Percentiles rank a stretch among this genome's conserved stretches.
Evolutionary conservation across 495 filamentous ascomycete genomes (phyloP).

Genomic region (Ramalina intermedia): DNA sequence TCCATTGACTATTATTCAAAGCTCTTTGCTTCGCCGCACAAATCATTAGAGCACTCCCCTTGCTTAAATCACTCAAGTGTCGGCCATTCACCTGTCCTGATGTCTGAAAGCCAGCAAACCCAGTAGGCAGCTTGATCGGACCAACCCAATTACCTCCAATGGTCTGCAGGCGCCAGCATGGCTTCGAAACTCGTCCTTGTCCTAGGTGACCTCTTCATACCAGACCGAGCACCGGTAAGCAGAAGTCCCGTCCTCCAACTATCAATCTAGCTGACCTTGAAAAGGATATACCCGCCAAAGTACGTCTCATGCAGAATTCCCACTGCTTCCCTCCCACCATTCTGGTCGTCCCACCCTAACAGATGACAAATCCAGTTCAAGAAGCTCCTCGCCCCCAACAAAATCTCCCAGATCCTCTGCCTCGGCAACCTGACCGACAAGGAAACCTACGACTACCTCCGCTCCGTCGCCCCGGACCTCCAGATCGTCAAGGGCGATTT

Average conservation of each 20-base stretch:
- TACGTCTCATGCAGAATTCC: slow-evolving; percentile 22
- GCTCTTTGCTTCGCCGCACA: no score
- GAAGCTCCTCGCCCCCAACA: slow-evolving; percentile 93
- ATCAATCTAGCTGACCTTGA: slow-evolving; percentile 15
- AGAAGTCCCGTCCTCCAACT: background rate
- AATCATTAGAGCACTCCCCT: no score
- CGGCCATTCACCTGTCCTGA: no score
- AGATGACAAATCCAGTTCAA: slow-evolving; percentile 53
- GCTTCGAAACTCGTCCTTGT: slow-evolving; percentile 74
- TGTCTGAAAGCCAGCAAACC: no score
- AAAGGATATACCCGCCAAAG: slow-evolving; percentile 85
- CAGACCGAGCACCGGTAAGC: slow-evolving; percentile 72
- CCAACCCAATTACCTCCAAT: background rate
- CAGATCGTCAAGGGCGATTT: slow-evolving; percentile 91
- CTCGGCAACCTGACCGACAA: slow-evolving; percentile 94
- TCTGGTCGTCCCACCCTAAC: slow-evolving; percentile 2
- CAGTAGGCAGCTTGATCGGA: background rate
- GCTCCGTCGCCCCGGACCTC: slow-evolving; percentile 78
- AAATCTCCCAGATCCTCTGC: slow-evolving; percentile 95
- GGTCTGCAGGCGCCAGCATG: slow-evolving; percentile 30
- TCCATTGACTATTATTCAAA: no score
- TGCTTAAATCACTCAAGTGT: no score
- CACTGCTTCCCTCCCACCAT: slow-evolving; percentile 1
- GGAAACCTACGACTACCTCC: slow-evolving; percentile 88
- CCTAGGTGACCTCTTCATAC: slow-evolving; percentile 95